Evolutionary conservation across 2,329 filamentous ascomycete species (phyloP).

Genomic region (Aplosporella prunicola): DNA sequence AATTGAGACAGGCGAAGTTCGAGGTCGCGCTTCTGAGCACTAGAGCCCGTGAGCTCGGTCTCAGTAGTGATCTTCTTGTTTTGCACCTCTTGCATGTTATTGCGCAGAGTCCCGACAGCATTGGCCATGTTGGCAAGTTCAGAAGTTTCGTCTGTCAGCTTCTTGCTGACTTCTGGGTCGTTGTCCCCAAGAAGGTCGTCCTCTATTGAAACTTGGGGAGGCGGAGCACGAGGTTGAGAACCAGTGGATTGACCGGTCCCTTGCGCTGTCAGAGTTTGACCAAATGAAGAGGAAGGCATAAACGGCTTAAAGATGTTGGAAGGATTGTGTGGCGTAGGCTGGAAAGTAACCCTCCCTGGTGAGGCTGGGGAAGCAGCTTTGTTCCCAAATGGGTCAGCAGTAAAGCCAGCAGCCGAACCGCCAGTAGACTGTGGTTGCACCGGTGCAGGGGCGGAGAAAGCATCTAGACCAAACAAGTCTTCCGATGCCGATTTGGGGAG

Average conservation of each 20-base stretch:
- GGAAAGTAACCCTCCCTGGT: constrained; percentile 32
- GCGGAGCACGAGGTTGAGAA: constrained; percentile 29
- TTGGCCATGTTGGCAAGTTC: constrained; percentile 95
- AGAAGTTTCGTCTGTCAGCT: constrained; percentile 76
- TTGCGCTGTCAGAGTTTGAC: constrained; percentile 68
- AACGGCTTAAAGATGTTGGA: constrained; percentile 73
- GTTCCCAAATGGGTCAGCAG: constrained; percentile 54
- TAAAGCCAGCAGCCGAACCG: constrained; percentile 45
- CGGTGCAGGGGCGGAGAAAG: constrained; percentile 45
- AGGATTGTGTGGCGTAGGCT: constrained; percentile 34
- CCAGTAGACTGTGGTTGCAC: constrained; percentile 61
- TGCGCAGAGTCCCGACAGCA: constrained; percentile 82
- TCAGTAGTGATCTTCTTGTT: constrained; percentile 70
- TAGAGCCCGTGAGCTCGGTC: constrained; percentile 71
- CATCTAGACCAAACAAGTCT: constrained; percentile 86
- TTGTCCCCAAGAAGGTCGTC: constrained; percentile 88
- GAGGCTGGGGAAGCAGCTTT: constrained; percentile 46
- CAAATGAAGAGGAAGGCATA: constrained; percentile 84
- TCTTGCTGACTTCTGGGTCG: constrained; percentile 80
- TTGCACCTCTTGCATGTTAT: constrained; percentile 90
- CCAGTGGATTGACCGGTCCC: constrained; percentile 55
- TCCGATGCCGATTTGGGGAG: constrained; percentile 73
- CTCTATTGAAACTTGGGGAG: constrained; percentile 42
- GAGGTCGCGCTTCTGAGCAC: constrained; percentile 83
- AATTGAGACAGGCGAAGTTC: constrained; percentile 82